These are phyloP conservation scores for Colletotrichum aenigma DNA, from an alignment of 2,329 filamentous ascomycete genomes.

Conservation along the genomic window DNA sequence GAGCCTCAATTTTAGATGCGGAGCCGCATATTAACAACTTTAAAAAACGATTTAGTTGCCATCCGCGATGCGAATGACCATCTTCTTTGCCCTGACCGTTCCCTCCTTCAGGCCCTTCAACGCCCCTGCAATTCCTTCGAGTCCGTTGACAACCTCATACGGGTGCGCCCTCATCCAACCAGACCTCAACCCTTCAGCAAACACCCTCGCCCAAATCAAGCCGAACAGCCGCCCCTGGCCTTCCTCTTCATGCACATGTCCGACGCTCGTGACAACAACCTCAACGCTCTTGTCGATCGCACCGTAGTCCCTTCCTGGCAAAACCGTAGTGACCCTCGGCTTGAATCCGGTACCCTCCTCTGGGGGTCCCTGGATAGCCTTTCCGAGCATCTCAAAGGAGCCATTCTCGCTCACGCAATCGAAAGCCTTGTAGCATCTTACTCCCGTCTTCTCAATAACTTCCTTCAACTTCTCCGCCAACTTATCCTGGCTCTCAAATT, in stretches of 20 bases:
- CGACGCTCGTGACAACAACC: constrained; percentile 4
- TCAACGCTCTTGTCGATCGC: constrained; percentile 16
- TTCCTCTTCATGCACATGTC: constrained; percentile 16
- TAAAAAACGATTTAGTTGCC: background rate
- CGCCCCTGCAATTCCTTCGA: constrained; percentile 12
- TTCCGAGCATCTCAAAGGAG: constrained; percentile 15
- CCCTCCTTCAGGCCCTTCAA: constrained; percentile 16
- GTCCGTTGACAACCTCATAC: constrained; percentile 13
- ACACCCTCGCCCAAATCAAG: constrained; percentile 11
- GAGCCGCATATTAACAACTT: background rate
- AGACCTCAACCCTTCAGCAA: constrained; percentile 16
- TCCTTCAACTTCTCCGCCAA: constrained; percentile 18
- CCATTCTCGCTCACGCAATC: constrained; percentile 22
- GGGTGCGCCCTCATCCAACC: constrained; percentile 24
- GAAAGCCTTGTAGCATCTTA: constrained; percentile 10
- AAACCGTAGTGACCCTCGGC: constrained; percentile 18
- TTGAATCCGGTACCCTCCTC: constrained; percentile 13
- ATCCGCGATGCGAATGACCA: constrained; percentile 20
- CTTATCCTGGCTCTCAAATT: constrained; percentile 13
- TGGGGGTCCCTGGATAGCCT: constrained; percentile 15
- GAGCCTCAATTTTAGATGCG: background rate
- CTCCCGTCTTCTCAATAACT: constrained; percentile 4
- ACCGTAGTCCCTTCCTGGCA: constrained; percentile 12
- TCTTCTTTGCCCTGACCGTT: constrained; percentile 22
- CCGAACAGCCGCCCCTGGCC: constrained; percentile 16